Evolutionary conservation across 208 protist genomes (phyloP).

Genomic region (Porcisia hertigi): DNA sequence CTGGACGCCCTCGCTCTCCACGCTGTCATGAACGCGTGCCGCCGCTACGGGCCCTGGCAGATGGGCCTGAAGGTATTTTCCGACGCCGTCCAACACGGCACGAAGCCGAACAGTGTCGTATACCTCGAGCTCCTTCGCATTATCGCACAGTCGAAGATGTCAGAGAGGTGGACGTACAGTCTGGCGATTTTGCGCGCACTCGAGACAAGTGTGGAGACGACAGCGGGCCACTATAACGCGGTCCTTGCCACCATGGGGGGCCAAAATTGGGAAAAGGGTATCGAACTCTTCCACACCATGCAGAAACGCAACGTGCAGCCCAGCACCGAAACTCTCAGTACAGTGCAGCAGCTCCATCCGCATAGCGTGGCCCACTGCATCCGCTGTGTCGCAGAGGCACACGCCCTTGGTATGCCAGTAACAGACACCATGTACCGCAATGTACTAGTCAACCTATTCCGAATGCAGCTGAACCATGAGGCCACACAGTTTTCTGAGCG

Average conservation of each 20-base stretch:
- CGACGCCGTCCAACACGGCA: slow-evolving; percentile 49
- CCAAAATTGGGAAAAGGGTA: slow-evolving; percentile 51
- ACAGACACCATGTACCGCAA: slow-evolving; percentile 84
- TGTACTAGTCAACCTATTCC: slow-evolving; percentile 66
- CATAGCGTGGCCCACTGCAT: slow-evolving; percentile 65
- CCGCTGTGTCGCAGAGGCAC: slow-evolving; percentile 73
- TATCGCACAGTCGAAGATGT: slow-evolving; percentile 46
- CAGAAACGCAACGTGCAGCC: slow-evolving; percentile 71
- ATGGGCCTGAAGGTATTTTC: slow-evolving; percentile 59
- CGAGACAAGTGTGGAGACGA: slow-evolving; percentile 62
- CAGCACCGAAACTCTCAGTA: slow-evolving; percentile 78
- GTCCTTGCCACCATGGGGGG: slow-evolving; percentile 69
- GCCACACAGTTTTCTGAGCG: slow-evolving; percentile 68
- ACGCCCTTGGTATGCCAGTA: slow-evolving; percentile 71
- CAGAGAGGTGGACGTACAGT: slow-evolving; percentile 53
- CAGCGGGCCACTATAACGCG: slow-evolving; percentile 87
- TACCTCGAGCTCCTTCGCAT: slow-evolving; percentile 84
- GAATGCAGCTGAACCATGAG: slow-evolving; percentile 72
- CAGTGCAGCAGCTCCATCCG: slow-evolving; percentile 56
- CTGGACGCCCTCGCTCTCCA: slow-evolving; percentile 71
- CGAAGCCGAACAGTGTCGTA: slow-evolving; percentile 65
- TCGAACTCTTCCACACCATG: slow-evolving; percentile 76
- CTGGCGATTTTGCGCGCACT: slow-evolving; percentile 59
- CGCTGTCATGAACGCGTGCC: slow-evolving; percentile 83
- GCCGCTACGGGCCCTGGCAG: slow-evolving; percentile 60